These are phyloP conservation scores for Chrysoporthe cubensis DNA, from an alignment of 2,329 filamentous ascomycete genomes.

Conservation along the genomic window DNA sequence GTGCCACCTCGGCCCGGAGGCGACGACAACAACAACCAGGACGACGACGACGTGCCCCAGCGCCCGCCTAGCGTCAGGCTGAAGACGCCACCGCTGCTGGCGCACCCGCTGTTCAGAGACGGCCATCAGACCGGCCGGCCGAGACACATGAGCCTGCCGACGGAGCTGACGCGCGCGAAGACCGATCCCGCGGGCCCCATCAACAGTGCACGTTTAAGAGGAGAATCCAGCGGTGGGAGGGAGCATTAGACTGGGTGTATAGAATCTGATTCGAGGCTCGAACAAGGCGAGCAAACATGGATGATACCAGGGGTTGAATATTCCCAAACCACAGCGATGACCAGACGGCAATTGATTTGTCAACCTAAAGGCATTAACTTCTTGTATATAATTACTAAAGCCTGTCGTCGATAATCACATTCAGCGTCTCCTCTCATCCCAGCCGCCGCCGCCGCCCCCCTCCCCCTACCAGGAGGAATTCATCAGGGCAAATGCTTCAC, in stretches of 20 bases:
- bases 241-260: not conserved
- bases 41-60: constrained; percentile 4
- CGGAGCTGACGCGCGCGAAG: constrained; percentile 16
- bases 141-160: constrained; percentile 21
- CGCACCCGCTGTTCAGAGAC: constrained; percentile 24
- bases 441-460: too few relatives aligned
- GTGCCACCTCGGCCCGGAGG: not conserved
- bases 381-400: too few relatives aligned
- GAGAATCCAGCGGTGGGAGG: not conserved
- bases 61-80: constrained; percentile 17
- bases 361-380: too few relatives aligned
- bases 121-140: not conserved
- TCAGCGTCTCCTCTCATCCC: too few relatives aligned
- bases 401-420: too few relatives aligned
- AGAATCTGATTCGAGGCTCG: not conserved
- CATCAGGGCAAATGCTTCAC: too few relatives aligned
- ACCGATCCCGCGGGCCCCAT: not conserved
- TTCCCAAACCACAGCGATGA: not conserved
- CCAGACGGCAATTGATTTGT: too few relatives aligned
- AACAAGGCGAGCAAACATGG: not conserved
- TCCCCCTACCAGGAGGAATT: too few relatives aligned
- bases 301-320: not conserved
- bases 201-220: not conserved
- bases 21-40: not conserved
- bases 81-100: constrained; percentile 26